These are phyloP conservation scores for Phytopythium litorale DNA, from an alignment of 352 stramenopile genomes.

Conservation along the genomic window DNA sequence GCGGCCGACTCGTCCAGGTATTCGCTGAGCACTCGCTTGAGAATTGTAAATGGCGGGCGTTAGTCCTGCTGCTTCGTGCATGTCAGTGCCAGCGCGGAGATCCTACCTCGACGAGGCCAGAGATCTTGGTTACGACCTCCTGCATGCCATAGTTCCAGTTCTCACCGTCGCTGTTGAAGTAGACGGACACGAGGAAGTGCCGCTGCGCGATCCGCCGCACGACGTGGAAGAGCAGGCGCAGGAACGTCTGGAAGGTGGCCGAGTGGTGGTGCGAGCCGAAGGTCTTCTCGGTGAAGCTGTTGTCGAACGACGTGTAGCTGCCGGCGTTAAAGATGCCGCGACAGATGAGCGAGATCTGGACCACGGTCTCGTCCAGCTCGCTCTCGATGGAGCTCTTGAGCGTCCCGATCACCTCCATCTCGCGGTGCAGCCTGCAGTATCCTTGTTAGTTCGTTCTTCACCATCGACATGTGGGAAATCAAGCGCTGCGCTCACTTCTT, in stretches of 20 bases:
- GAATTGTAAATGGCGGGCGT: not conserved
- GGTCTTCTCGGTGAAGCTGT: constrained; percentile 65
- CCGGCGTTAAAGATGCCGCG: constrained; percentile 67
- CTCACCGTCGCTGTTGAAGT: constrained; percentile 60
- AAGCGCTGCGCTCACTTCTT: constrained; percentile 42
- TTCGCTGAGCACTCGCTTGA: constrained; percentile 62
- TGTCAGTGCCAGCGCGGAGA: not conserved
- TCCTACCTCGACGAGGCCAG: constrained; percentile 55
- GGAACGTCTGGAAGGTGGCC: constrained; percentile 61
- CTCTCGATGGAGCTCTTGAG: constrained; percentile 68
- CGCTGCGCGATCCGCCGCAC: constrained; percentile 58
- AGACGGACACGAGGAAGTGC: constrained; percentile 58
- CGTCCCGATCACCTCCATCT: constrained; percentile 71
- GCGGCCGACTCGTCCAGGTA: constrained; percentile 51
- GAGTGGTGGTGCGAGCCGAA: constrained; percentile 70
- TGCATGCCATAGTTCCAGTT: constrained; percentile 66
- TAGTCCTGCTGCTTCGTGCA: not conserved
- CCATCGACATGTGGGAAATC: not conserved
- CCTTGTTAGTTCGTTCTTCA: not conserved
- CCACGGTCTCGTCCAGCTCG: constrained; percentile 57
- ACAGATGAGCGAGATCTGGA: constrained; percentile 66
- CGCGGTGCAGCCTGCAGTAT: constrained; percentile 51
- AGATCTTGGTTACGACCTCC: constrained; percentile 64
- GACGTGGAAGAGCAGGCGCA: constrained; percentile 64
- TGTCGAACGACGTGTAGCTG: constrained; percentile 75